These are phyloP conservation scores for Axilococcus clingmanii DNA, from an alignment of 139 green algal species.

Conservation along the genomic window DNA sequence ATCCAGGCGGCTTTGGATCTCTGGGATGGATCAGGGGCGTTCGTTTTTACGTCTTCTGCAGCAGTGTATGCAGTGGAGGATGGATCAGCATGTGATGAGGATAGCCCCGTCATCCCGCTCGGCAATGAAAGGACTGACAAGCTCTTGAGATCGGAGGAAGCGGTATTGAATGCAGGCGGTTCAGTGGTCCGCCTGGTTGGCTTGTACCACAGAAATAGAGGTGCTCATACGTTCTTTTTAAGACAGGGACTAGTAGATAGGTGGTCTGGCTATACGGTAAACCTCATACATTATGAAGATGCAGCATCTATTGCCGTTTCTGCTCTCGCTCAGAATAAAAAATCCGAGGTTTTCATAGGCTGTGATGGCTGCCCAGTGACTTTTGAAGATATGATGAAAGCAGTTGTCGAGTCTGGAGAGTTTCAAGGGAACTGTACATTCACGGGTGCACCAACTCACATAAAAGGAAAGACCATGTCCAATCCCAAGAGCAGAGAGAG, in stretches of 20 bases:
- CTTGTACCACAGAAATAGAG: slow-evolving; percentile 76
- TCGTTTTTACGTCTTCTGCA: slow-evolving; percentile 89
- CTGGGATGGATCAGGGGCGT: slow-evolving; percentile 74
- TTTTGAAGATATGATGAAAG: slow-evolving; percentile 60
- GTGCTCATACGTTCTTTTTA: slow-evolving; percentile 91
- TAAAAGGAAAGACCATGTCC: slow-evolving; percentile 61
- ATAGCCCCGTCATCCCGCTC: slow-evolving; percentile 37
- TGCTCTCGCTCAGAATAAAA: slow-evolving; percentile 27
- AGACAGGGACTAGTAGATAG: slow-evolving; percentile 41
- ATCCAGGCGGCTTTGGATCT: slow-evolving; percentile 43
- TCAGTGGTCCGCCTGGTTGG: slow-evolving; percentile 86
- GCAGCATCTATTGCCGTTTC: slow-evolving; percentile 62
- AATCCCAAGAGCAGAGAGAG: slow-evolving; percentile 45
- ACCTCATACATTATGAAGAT: slow-evolving; percentile 99
- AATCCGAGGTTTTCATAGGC: slow-evolving; percentile 54
- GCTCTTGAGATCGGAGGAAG: slow-evolving; percentile 67
- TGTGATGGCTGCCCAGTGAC: slow-evolving; percentile 62
- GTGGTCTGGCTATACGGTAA: slow-evolving; percentile 68
- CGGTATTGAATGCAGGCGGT: slow-evolving; percentile 62
- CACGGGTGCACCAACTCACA: slow-evolving; percentile 10
- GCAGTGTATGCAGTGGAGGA: slow-evolving; percentile 65
- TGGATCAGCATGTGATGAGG: slow-evolving; percentile 50
- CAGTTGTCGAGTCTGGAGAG: slow-evolving; percentile 14
- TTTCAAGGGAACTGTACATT: slow-evolving; percentile 29
- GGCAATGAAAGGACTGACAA: slow-evolving; percentile 59